phyloP scores from a whole-genome alignment of 148 eudicot species.

The Nepenthes mirabilis region DNA sequence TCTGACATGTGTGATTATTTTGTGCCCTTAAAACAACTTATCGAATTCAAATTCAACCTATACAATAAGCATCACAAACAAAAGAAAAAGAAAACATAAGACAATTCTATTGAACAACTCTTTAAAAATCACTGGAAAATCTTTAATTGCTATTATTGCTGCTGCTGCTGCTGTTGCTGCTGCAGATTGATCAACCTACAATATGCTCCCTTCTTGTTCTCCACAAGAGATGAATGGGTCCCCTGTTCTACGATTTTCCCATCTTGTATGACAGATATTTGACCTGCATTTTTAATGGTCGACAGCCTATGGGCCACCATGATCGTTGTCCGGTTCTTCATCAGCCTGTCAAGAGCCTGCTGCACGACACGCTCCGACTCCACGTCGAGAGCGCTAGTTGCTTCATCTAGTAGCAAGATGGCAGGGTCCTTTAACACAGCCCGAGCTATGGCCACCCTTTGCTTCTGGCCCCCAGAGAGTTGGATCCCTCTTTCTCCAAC shows the following conservation, averaged over 20 bases:
- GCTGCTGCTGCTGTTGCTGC: conserved; percentile 34
- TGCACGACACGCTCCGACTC: conserved; percentile 91
- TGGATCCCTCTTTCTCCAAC: conserved; percentile 95
- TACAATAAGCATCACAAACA: neutral
- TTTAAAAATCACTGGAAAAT: neutral
- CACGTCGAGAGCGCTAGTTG: conserved; percentile 79
- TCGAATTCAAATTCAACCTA: too few species aligned
- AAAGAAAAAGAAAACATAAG: conserved; percentile 1
- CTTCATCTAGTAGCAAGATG: conserved; percentile 80
- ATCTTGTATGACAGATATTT: conserved; percentile 78
- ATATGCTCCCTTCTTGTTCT: conserved; percentile 53
- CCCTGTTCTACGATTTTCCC: conserved; percentile 90
- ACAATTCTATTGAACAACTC: neutral
- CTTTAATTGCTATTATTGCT: neutral
- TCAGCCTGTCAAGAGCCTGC: conserved; percentile 70
- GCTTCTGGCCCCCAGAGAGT: conserved; percentile 96
- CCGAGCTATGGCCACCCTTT: conserved; percentile 92
- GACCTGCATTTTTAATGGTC: conserved; percentile 77
- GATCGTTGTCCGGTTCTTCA: conserved; percentile 80
- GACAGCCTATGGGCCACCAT: conserved; percentile 89
- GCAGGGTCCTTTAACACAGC: conserved; percentile 77
- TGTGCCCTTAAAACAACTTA: too few species aligned
- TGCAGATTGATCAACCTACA: conserved; percentile 63
- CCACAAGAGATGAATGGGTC: conserved; percentile 53
- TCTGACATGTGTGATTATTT: too few species aligned